These are phyloP conservation scores for Vitis hybrid DNA, from an alignment of 177 flowering plant species.

Conservation along the genomic window DNA sequence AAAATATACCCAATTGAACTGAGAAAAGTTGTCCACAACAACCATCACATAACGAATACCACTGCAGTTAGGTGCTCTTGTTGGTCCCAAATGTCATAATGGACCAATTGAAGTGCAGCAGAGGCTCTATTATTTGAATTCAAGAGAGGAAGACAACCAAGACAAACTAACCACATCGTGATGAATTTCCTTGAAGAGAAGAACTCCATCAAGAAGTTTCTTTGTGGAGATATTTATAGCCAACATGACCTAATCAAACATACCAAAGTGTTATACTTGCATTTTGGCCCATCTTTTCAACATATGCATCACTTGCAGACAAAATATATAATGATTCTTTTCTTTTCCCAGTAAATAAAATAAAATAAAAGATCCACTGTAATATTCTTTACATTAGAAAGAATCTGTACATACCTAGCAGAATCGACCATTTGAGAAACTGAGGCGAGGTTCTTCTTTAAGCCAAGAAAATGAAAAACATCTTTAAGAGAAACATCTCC, in stretches of 20 bases:
- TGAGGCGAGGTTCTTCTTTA: constrained; percentile 20
- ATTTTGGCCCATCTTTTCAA: constrained; percentile 12
- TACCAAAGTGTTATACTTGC: constrained; percentile 16
- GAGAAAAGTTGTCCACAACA: constrained; percentile 4
- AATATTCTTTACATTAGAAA: constrained; percentile 13
- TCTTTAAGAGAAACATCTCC: background rate
- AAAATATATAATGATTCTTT: constrained; percentile 17
- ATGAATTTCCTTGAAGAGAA: background rate
- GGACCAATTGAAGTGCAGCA: background rate
- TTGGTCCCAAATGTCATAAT: constrained; percentile 18
- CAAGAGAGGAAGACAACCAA: constrained; percentile 1
- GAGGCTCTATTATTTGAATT: background rate
- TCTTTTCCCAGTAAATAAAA: constrained; percentile 10
- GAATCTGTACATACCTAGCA: constrained; percentile 20
- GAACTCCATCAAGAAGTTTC: constrained; percentile 17
- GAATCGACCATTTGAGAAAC: constrained; percentile 23
- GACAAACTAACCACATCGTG: constrained; percentile 2
- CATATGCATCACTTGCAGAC: constrained; percentile 16
- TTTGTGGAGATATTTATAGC: constrained; percentile 20
- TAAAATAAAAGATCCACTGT: background rate
- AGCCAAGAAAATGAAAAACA: constrained; percentile 17
- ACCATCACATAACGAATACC: constrained; percentile 12
- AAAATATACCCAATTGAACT: constrained; percentile 8
- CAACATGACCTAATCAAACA: constrained; percentile 23
- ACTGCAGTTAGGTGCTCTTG: background rate